phyloP scores from a whole-genome alignment of 2,329 filamentous ascomycete genomes.

The Cercospora citrullina region DNA sequence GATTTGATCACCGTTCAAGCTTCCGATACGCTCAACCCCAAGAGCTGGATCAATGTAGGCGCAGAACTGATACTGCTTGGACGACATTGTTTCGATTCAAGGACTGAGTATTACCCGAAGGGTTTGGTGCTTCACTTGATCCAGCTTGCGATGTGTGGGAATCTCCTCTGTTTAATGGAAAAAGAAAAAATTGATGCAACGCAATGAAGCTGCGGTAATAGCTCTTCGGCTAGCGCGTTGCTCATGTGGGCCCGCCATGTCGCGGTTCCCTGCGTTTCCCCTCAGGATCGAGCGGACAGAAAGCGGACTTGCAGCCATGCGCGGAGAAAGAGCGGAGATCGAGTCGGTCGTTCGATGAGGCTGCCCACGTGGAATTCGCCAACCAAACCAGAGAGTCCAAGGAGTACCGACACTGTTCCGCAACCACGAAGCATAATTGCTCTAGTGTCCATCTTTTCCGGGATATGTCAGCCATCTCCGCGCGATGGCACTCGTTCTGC shows the following conservation, averaged over 20 bases:
- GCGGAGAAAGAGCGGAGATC: not conserved
- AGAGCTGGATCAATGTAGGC: conserved; percentile 1
- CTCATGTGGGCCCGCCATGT: not conserved
- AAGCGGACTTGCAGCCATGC: not conserved
- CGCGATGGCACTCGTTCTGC: not conserved
- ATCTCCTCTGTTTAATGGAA: not conserved
- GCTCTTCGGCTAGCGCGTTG: not conserved
- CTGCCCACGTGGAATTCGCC: not conserved
- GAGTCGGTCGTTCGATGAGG: not conserved
- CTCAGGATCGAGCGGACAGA: not conserved
- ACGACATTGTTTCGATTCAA: not conserved
- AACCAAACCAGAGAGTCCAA: not conserved
- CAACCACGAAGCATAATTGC: not conserved
- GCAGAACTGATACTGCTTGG: not conserved
- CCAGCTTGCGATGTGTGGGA: not conserved
- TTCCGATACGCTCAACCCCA: not conserved
- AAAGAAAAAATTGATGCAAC: not conserved
- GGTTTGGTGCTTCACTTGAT: not conserved
- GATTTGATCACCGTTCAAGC: conserved; percentile 38
- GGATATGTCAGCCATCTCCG: not conserved
- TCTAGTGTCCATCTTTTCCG: not conserved
- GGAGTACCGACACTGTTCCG: not conserved
- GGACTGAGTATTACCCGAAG: accelerated
- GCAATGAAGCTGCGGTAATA: not conserved
- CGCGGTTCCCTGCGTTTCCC: not conserved